phyloP scores from a whole-genome alignment of 2,329 filamentous ascomycete species.

The Trichoderma endophyticum region DNA sequence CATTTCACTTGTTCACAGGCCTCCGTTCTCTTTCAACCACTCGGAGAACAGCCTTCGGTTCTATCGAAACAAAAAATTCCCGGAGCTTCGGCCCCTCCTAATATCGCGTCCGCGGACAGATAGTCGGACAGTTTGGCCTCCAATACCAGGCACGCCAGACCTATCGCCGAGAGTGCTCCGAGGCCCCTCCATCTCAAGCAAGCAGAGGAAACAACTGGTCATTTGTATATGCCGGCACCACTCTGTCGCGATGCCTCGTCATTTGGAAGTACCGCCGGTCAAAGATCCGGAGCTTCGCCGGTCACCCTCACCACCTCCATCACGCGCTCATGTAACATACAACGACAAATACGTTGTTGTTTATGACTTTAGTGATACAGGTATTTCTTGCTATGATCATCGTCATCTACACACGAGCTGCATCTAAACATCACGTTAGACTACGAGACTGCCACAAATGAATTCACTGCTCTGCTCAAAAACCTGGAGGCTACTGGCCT shows the following conservation, averaged over 20 bases:
- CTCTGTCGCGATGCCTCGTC: conserved; percentile 4
- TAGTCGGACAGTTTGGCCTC: not conserved
- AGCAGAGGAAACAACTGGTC: not conserved
- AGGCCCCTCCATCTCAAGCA: not conserved
- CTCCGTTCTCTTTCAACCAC: not conserved
- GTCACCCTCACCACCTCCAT: conserved; percentile 3
- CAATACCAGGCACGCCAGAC: not conserved
- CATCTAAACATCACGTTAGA: conserved; percentile 26
- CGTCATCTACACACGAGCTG: too few species aligned
- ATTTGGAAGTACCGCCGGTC: conserved; percentile 6
- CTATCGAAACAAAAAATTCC: not conserved
- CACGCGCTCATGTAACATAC: conserved; percentile 20
- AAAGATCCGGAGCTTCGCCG: conserved; percentile 3
- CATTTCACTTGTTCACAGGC: not conserved
- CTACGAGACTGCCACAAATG: conserved; percentile 32
- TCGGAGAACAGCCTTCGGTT: not conserved
- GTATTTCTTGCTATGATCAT: conserved; percentile 24
- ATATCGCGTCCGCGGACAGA: not conserved
- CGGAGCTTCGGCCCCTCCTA: conserved; percentile 3
- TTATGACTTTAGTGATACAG: conserved; percentile 37
- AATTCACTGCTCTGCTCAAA: conserved; percentile 48
- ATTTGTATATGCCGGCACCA: not conserved
- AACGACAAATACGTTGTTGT: conserved; percentile 42
- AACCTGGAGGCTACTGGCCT: conserved; percentile 62
- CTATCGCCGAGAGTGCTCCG: not conserved